Percentiles rank a stretch among this genome's conserved stretches.
phyloP scores from a whole-genome alignment of 805 yeast genomes.

The Candida fluviatilis region DNA sequence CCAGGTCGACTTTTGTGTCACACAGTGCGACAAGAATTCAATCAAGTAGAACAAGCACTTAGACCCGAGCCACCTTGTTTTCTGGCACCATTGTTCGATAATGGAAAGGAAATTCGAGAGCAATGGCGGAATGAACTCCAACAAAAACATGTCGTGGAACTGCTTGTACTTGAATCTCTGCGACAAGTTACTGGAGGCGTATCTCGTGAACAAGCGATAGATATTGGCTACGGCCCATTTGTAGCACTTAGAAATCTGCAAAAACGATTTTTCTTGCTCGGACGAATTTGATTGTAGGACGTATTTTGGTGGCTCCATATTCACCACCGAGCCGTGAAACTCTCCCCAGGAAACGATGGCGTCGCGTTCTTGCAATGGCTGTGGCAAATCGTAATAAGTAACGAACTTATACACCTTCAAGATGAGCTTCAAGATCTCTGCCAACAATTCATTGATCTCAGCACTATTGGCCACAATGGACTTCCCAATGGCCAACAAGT shows the following conservation, averaged over 20 bases:
- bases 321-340: slow-evolving; percentile 66
- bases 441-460: slow-evolving; percentile 34
- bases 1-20: slow-evolving; percentile 59
- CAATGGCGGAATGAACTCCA: slow-evolving; percentile 69
- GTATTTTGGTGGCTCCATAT: slow-evolving; percentile 52
- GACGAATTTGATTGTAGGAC: slow-evolving; percentile 49
- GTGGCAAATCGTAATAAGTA: slow-evolving; percentile 70
- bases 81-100: slow-evolving; percentile 69
- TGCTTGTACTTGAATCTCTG: slow-evolving; percentile 52
- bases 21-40: slow-evolving; percentile 52
- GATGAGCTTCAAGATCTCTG: slow-evolving; percentile 71
- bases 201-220: slow-evolving; percentile 65
- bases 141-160: slow-evolving; percentile 53
- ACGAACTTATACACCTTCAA: slow-evolving; percentile 76
- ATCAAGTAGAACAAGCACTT: slow-evolving; percentile 59
- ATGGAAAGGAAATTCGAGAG: slow-evolving; percentile 59
- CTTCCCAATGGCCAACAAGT: slow-evolving; percentile 62
- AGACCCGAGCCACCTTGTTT: slow-evolving; percentile 64
- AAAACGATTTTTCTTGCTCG: slow-evolving; percentile 45
- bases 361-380: slow-evolving; percentile 48
- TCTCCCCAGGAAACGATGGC: slow-evolving; percentile 64
- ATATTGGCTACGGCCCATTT: slow-evolving; percentile 86
- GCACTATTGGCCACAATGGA: slow-evolving; percentile 30
- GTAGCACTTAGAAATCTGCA: slow-evolving; percentile 61
- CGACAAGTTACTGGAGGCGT: slow-evolving; percentile 48